A percentile compares a stretch with the other conserved stretches of the same genome.
Conservation (phyloP, 352 stramenopile species). For the Phytophthora pseudosyringae region DNA sequence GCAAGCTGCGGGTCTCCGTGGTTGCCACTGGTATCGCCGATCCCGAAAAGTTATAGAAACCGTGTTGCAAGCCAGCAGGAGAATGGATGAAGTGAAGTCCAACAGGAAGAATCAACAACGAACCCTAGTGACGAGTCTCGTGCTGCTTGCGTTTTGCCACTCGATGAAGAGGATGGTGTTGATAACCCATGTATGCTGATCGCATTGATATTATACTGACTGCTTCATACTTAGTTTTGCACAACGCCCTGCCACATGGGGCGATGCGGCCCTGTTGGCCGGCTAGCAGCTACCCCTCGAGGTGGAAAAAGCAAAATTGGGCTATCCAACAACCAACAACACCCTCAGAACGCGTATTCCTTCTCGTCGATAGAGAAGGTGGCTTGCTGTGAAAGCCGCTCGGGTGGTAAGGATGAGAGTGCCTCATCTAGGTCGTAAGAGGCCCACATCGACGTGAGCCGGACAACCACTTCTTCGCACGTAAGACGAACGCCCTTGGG, state of each 20-base stretch:
- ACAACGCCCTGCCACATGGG: slow-evolving; percentile 29
- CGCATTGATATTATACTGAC: slow-evolving; percentile 41
- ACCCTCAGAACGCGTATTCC: slow-evolving; percentile 48
- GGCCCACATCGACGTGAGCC: slow-evolving; percentile 83
- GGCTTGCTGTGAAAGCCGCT: slow-evolving; percentile 56
- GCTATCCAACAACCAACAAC: slow-evolving; percentile 18
- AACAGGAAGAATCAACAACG: slow-evolving; percentile 5
- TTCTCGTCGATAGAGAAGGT: slow-evolving; percentile 48
- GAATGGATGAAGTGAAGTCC: neutral
- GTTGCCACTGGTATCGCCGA: slow-evolving; percentile 89
- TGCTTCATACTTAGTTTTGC: slow-evolving; percentile 50
- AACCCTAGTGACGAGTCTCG: slow-evolving; percentile 4
- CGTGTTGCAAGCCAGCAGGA: neutral
- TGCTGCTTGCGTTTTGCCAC: slow-evolving; percentile 13
- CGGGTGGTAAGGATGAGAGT: slow-evolving; percentile 53
- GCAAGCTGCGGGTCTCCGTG: slow-evolving; percentile 87
- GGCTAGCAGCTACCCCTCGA: slow-evolving; percentile 32
- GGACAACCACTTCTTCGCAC: slow-evolving; percentile 77
- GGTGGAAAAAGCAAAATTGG: slow-evolving; percentile 39
- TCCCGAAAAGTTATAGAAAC: slow-evolving; percentile 76
- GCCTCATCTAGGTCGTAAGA: slow-evolving; percentile 69
- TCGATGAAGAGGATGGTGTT: slow-evolving; percentile 5
- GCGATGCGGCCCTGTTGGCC: slow-evolving; percentile 28
- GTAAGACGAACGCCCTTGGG: slow-evolving; percentile 57
- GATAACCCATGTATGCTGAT: slow-evolving; percentile 21